Evolutionary conservation across 768 basidiomycete species (phyloP), one percentile per base, ranked within the genome.

Genomic region (Pholiota molesta): DNA sequence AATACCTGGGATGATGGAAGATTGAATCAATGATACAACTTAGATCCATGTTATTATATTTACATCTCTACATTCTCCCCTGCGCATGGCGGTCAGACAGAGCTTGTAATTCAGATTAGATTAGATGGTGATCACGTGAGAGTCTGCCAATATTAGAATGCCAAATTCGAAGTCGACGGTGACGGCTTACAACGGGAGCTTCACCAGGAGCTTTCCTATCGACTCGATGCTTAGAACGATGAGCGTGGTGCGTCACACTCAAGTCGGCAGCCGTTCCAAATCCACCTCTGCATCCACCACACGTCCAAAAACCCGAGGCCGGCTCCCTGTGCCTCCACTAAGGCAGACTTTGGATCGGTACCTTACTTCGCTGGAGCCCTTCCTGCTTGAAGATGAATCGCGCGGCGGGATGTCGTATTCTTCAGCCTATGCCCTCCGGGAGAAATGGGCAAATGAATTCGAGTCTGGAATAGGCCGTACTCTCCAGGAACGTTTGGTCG

Each of bases 241-340:
- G 26, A 53, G 58, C 51, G 51, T 69, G 31, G 59, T 62, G 31
- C 66, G 66, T 49, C 65, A 68, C 9, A 62, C 60, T 2, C 65
- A 64, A 6, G 66, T 73, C 62, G 61, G 61, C 14, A 55, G 55
- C 51, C 66, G 69, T 19, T 69, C 70, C 28, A 65, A 60, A 31
- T 70, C 69, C 29, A 66, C 69, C 16, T 60, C 63, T n/a, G 31
- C 62, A 5, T 33, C 66, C 7, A 37, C 63, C 19, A 53, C 68
- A 37, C 71, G 70, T 17, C 61, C 73, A 1, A 70, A 73, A 62
- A 65, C 62, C 0, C 73, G 92, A 35, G 89, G 89, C 11, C 86
- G 92, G 59, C 80, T 97, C 10, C 96, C 96, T 1, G 84, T 97
- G 3, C 95, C 95, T 17, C 83, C 88, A 61, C 82, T 98, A 1